Evolutionary conservation across 345 rosid genomes (phyloP).

Genomic region (Gossypium herbaceum): DNA sequence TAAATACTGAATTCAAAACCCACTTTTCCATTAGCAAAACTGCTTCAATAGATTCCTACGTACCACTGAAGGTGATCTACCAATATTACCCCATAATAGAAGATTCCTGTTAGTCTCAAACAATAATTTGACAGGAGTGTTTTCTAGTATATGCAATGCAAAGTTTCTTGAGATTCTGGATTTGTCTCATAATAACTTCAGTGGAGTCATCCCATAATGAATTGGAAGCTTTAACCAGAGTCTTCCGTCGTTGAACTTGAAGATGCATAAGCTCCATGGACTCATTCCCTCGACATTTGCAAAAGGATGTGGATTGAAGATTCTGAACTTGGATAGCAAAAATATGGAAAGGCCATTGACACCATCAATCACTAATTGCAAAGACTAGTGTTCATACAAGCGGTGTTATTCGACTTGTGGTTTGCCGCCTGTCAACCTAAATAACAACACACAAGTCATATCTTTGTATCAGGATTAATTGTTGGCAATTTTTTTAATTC

Average conservation of each 20-base stretch:
- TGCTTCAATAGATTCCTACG: too few relatives aligned
- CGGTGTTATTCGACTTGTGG: too few relatives aligned
- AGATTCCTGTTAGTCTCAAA: neutral
- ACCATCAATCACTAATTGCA: conserved; percentile 8
- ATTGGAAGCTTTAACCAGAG: conserved; percentile 18
- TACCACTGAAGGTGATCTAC: too few relatives aligned
- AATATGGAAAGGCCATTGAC: neutral
- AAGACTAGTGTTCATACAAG: neutral
- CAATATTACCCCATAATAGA: too few relatives aligned
- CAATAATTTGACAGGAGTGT: neutral
- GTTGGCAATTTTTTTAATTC: too few relatives aligned
- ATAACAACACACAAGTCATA: too few relatives aligned
- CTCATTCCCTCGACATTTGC: neutral
- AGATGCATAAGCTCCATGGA: conserved; percentile 22
- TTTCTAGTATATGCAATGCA: conserved; percentile 15
- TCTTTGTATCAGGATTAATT: too few relatives aligned
- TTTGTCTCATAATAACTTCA: conserved; percentile 23
- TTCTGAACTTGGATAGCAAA: conserved; percentile 4
- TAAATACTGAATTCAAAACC: too few relatives aligned
- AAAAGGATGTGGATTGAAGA: neutral
- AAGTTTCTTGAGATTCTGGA: neutral
- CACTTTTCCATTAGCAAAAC: too few relatives aligned
- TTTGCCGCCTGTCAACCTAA: too few relatives aligned
- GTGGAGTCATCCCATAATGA: conserved; percentile 19
- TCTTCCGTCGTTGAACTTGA: neutral